These are phyloP conservation scores for Acanthamoeba castellanii DNA, from an alignment of 208 protist genomes.

Conservation along the genomic window DNA sequence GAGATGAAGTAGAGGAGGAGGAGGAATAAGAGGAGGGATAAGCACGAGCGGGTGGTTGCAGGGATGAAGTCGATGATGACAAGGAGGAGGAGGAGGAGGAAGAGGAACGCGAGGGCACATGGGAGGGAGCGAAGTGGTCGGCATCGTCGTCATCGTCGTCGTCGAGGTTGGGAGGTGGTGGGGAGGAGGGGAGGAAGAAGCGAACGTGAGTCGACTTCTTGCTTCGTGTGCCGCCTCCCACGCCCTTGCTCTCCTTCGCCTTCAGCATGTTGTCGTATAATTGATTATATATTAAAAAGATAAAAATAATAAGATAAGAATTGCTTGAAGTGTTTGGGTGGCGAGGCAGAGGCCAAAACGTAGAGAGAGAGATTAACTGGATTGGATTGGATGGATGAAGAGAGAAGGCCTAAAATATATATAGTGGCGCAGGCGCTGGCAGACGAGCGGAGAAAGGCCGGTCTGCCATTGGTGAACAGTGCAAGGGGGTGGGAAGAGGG, in stretches of 20 bases:
- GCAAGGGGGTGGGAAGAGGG: background rate
- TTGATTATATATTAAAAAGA: background rate
- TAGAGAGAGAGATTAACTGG: background rate
- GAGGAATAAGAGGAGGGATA: background rate
- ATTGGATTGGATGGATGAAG: background rate
- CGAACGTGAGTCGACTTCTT: constrained; percentile 23
- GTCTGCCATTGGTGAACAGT: background rate
- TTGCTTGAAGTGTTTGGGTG: background rate
- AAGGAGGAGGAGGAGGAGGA: background rate
- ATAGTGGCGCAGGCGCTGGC: background rate
- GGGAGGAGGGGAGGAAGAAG: constrained; percentile 25
- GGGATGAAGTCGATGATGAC: background rate
- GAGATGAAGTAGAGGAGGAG: background rate
- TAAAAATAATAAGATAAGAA: background rate
- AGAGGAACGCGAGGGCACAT: background rate
- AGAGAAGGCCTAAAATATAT: background rate
- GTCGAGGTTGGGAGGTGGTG: background rate
- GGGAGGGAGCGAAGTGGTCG: too few relatives aligned
- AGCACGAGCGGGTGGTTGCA: background rate
- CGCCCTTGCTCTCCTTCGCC: constrained; percentile 9
- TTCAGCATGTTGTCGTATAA: background rate
- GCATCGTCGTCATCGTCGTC: background rate
- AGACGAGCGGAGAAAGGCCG: constrained; percentile 5
- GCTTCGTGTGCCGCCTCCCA: background rate
- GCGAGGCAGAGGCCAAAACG: background rate